These are phyloP conservation scores for Plasmopara viticola DNA, from an alignment of 352 stramenopile species.

Conservation along the genomic window DNA sequence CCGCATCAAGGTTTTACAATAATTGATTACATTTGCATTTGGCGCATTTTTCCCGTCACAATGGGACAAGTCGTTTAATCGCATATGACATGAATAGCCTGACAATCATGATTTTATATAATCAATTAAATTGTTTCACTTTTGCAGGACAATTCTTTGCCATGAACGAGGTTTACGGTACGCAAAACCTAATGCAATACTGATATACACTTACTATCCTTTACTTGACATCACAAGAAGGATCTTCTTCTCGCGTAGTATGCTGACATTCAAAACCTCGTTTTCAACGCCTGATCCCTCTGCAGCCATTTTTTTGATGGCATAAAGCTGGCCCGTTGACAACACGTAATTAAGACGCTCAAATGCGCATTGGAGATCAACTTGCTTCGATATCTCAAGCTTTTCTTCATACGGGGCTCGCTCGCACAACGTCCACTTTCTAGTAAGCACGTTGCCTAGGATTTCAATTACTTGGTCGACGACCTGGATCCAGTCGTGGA, in stretches of 20 bases:
- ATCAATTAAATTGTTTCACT: no score
- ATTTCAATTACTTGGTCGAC: constrained; percentile 17
- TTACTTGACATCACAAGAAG: no score
- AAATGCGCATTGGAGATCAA: constrained; percentile 15
- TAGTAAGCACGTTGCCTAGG: constrained; percentile 13
- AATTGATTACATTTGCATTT: no score
- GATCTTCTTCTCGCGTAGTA: background rate
- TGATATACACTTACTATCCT: no score
- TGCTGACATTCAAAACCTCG: constrained; percentile 4
- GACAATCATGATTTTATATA: no score
- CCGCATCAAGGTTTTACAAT: no score
- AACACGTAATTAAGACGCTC: constrained; percentile 14
- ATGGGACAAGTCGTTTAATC: no score
- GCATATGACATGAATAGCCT: no score
- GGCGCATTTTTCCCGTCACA: no score
- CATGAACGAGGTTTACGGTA: no score
- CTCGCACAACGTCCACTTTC: constrained; percentile 13
- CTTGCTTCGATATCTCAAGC: constrained; percentile 5
- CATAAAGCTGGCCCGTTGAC: constrained; percentile 1
- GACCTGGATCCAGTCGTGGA: constrained; percentile 7
- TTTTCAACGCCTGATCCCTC: background rate
- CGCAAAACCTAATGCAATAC: no score
- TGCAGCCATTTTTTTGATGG: constrained; percentile 1
- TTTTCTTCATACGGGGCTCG: constrained; percentile 12
- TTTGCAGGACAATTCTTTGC: no score